Percentiles rank a stretch among this genome's conserved stretches.
Evolutionary conservation across 2,329 filamentous ascomycete species (phyloP).

Genomic region (Whalleya microplaca): DNA sequence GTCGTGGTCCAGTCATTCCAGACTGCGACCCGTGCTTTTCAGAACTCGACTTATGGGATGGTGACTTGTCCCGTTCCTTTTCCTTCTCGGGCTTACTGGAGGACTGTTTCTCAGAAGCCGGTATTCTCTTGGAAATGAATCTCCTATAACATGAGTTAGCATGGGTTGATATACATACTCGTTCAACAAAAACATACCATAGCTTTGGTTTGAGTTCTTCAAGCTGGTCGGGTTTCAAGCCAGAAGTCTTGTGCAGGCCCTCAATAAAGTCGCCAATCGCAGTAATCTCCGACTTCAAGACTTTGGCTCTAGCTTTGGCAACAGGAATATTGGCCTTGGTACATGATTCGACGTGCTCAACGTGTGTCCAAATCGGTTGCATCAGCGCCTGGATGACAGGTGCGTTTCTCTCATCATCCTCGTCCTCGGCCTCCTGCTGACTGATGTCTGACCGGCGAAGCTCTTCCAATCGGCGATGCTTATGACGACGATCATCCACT

Average conservation of each 20-base stretch:
- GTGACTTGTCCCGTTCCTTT: constrained; percentile 23
- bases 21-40: constrained; percentile 27
- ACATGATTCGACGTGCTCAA: constrained; percentile 38
- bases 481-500: constrained; percentile 53
- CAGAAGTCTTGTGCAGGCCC: constrained; percentile 37
- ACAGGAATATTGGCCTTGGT: constrained; percentile 40
- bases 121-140: constrained; percentile 41
- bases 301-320: constrained; percentile 39
- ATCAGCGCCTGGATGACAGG: constrained; percentile 39
- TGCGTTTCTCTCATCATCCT: constrained; percentile 42
- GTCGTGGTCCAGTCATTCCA: constrained; percentile 38
- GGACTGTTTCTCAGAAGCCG: constrained; percentile 36
- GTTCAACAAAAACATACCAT: constrained; percentile 32
- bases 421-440: constrained; percentile 43
- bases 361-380: constrained; percentile 39
- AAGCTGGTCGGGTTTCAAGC: constrained; percentile 33
- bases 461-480: constrained; percentile 57
- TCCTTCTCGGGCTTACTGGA: constrained; percentile 32
- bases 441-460: constrained; percentile 41
- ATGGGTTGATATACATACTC: constrained; percentile 2
- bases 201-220: constrained; percentile 41
- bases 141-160: constrained; percentile 32
- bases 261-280: constrained; percentile 42
- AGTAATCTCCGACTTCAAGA: constrained; percentile 40
- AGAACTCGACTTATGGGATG: constrained; percentile 21